These are phyloP conservation scores for Urochloa ruziziensis DNA, from an alignment of 176 grass and related monocot species.

Conservation along the genomic window DNA sequence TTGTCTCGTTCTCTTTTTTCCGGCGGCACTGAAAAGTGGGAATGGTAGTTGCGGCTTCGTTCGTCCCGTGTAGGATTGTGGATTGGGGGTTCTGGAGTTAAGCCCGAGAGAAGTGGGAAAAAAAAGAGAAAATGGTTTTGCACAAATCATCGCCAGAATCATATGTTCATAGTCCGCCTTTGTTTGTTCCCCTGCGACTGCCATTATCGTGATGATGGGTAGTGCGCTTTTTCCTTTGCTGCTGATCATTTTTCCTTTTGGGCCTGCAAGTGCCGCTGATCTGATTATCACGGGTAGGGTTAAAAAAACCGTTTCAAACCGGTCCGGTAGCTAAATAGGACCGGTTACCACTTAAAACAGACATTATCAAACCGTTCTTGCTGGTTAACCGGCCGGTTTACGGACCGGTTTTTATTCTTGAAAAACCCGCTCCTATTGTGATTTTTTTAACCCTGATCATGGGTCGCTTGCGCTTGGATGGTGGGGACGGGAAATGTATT, in stretches of 20 bases:
- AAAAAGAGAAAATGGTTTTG: neutral
- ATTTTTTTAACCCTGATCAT: no score
- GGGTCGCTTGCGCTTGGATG: neutral
- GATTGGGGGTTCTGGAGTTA: neutral
- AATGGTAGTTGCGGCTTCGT: neutral
- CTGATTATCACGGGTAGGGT: neutral
- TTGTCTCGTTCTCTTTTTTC: neutral
- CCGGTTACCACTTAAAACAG: no score
- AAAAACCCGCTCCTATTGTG: no score
- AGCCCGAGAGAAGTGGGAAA: neutral
- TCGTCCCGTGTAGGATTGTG: neutral
- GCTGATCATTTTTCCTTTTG: neutral
- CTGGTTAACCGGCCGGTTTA: no score
- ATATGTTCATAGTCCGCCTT: neutral
- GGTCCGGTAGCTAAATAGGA: no score
- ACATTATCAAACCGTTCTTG: no score
- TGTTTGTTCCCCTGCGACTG: no score
- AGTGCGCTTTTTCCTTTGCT: neutral
- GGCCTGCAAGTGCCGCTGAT: neutral
- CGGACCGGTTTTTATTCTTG: no score
- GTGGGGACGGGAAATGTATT: neutral
- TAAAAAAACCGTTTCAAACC: no score
- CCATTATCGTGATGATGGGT: no score
- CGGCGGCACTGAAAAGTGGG: neutral
- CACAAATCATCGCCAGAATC: neutral